phyloP scores from a whole-genome alignment of 768 basidiomycete genomes.

The Tephrocybe sp. region DNA sequence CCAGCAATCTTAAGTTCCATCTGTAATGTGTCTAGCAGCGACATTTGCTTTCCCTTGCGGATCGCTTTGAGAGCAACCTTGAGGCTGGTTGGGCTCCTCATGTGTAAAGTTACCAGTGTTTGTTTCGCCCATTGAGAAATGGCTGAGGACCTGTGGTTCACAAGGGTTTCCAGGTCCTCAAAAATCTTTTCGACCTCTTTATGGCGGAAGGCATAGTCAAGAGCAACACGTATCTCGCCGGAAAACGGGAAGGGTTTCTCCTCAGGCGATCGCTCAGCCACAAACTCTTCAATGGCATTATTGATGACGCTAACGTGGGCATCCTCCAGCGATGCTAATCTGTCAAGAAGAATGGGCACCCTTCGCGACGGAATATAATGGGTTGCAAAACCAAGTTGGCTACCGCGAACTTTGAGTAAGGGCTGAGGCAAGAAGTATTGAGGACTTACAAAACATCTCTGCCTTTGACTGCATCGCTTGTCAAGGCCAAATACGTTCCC shows the following conservation, averaged over 20 bases:
- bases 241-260: constrained; percentile 54
- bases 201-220: constrained; percentile 80
- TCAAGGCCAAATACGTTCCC: constrained; percentile 93
- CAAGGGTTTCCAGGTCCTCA: constrained; percentile 47
- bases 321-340: constrained; percentile 58
- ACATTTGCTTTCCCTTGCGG: constrained; percentile 62
- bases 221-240: constrained; percentile 67
- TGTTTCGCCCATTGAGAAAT: constrained; percentile 73
- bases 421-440: background rate
- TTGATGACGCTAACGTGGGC: constrained; percentile 39
- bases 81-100: constrained; percentile 89
- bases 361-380: constrained; percentile 85
- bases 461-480: constrained; percentile 69
- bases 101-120: constrained; percentile 60
- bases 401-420: constrained; percentile 28
- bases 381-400: constrained; percentile 91
- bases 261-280: constrained; percentile 63
- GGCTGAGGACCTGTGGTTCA: constrained; percentile 35
- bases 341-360: constrained; percentile 68
- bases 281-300: constrained; percentile 68
- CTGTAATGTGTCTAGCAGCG: constrained; percentile 65
- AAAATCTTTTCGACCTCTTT: constrained; percentile 73
- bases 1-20: constrained; percentile 90
- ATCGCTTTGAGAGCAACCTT: constrained; percentile 86
- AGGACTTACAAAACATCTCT: constrained; percentile 80